Evolutionary conservation across 2,329 filamentous ascomycete genomes (phyloP).

Genomic region (Aureobasidium sp.): DNA sequence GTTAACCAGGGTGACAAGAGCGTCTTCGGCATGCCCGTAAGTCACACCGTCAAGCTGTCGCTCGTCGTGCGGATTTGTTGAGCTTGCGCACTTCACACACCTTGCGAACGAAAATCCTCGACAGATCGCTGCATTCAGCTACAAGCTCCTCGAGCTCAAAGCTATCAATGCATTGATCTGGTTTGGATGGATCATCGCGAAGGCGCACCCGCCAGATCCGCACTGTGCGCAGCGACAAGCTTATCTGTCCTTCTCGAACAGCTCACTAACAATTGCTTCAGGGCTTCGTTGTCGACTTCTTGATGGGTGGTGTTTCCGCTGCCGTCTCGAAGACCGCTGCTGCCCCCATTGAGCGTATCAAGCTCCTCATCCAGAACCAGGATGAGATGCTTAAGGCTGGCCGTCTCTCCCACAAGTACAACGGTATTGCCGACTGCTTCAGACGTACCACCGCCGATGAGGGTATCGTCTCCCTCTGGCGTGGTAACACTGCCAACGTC

Average conservation of each 20-base stretch:
- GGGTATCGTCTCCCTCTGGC: conserved; percentile 93
- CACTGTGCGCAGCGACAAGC: not conserved
- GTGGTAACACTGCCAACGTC: conserved; percentile 99
- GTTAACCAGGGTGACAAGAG: conserved; percentile 44
- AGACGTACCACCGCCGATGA: conserved; percentile 78
- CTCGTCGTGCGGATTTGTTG: conserved; percentile 12
- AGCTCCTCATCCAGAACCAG: conserved; percentile 99
- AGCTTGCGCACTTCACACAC: conserved; percentile 9
- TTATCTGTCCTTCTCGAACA: not conserved
- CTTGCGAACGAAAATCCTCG: not conserved
- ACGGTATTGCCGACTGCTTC: conserved; percentile 94
- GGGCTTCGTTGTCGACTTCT: conserved; percentile 96
- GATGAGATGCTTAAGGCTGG: conserved; percentile 99
- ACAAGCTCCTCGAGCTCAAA: not conserved
- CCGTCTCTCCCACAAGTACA: conserved; percentile 96
- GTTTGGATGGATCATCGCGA: not conserved
- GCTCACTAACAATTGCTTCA: conserved; percentile 31
- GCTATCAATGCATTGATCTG: not conserved
- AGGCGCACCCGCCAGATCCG: not conserved
- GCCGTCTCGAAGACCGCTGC: conserved; percentile 99
- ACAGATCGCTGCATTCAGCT: not conserved
- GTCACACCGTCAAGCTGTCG: conserved; percentile 8
- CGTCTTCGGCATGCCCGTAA: conserved; percentile 44
- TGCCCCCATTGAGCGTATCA: conserved; percentile 99
- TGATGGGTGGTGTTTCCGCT: conserved; percentile 99